Base-by-base conservation (phyloP, 306 rosid species). In the Gillenia trifoliata region DNA sequence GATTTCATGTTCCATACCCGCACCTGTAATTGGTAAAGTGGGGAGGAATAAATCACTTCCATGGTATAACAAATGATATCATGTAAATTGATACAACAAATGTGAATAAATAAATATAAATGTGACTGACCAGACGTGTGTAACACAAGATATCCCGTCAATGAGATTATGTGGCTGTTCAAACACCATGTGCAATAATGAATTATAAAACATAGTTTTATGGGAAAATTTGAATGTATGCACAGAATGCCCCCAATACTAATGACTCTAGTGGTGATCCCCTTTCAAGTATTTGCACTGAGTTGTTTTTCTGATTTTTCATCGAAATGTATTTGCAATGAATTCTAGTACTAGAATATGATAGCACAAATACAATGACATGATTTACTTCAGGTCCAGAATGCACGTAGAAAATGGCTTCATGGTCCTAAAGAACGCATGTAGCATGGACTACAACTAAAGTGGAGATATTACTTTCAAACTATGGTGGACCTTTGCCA, bases 1-100 rank as follows among this genome's bases (percentile, higher is more conserved):
- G 96, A 92, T 82, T 90, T 94, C 93, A 92, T 87, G 86, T 87
- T 92, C 99, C 99, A 94, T 87, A 94, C 86, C 55, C 99, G 95
- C 76, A 92, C 99, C 99, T 94, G 78, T 84, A 82, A 33, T 66
- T 19, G 11, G 56, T n/a, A 63, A 30, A 64, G 61, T 22, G 36
- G 38, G 65, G n/a, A 45, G 23, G 43, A 47, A 68, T 19, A 36
- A 30, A 77, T 11, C 68, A 22, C 41, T 56, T 56, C 34, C 74
- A 55, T 12, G 38, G 54, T 34, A 25, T 8, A 61, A 52, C 41
- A 70, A 62, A 62, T 26, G 34, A 61, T 29, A 56, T 47, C 68
- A 30, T 1, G 34, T 11, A 68, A 40, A 26, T 22, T 36, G n/a
- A 57, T 66, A 56, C 20, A 52, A 23, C 25, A 50, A 61, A 47